Conservation (phyloP, 139 green algal species). For the Chlorella sorokiniana region DNA sequence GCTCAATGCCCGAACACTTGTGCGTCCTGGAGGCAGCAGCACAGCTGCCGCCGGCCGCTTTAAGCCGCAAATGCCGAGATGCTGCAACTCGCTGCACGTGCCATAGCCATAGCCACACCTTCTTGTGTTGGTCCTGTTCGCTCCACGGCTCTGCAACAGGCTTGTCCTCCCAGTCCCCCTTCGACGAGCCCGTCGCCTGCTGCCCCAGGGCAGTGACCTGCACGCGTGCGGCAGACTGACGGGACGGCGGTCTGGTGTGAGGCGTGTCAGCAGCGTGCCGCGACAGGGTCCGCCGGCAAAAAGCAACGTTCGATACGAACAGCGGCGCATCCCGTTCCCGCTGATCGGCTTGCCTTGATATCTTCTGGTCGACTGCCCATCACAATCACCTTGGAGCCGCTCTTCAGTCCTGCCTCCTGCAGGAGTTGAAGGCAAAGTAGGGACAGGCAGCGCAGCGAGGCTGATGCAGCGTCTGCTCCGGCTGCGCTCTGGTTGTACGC, state of each 20-base stretch:
- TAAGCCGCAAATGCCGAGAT: not conserved
- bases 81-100: not conserved
- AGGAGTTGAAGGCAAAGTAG: not conserved
- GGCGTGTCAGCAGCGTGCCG: not conserved
- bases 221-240: conserved; percentile 10
- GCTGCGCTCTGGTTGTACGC: conserved; percentile 30
- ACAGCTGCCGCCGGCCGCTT: not conserved
- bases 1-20: no score
- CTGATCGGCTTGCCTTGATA: not conserved
- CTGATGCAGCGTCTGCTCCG: no score
- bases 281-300: not conserved
- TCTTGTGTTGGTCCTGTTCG: conserved; percentile 60
- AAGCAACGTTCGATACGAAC: not conserved
- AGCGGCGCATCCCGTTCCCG: not conserved
- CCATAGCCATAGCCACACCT: conserved; percentile 29
- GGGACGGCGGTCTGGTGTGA: not conserved
- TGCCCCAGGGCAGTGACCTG: conserved; percentile 9
- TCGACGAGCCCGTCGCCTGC: no score
- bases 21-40: not conserved
- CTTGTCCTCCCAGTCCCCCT: conserved; percentile 44
- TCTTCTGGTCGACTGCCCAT: conserved; percentile 45
- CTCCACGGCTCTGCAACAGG: conserved; percentile 25
- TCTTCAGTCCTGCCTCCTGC: conserved; percentile 49
- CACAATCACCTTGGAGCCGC: conserved; percentile 61
- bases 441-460: not conserved